A percentile compares a stretch with the other conserved stretches of the same genome.
These are phyloP conservation scores for Nemophila menziesii DNA, from an alignment of 257 asterid genomes.

Conservation along the genomic window DNA sequence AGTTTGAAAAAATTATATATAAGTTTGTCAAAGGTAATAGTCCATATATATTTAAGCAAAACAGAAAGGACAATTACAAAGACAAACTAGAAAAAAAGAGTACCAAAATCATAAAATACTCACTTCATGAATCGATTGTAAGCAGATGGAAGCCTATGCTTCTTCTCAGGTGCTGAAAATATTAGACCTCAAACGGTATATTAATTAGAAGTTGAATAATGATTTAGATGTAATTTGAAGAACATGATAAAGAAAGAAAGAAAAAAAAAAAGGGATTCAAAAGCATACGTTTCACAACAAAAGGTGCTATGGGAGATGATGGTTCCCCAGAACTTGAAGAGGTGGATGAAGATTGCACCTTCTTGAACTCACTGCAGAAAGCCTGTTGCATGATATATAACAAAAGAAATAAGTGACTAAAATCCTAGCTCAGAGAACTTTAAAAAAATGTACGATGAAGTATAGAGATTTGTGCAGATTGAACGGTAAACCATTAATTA, in stretches of 20 bases:
- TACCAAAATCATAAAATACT: conserved; percentile 6
- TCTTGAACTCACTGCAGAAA: conserved; percentile 51
- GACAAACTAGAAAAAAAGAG: not conserved
- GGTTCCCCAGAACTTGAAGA: conserved; percentile 57
- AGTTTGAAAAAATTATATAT: not conserved
- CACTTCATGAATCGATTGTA: conserved; percentile 98
- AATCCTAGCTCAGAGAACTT: not conserved
- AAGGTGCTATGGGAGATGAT: conserved; percentile 65
- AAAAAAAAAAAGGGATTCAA: not conserved
- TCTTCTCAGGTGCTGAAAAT: conserved; percentile 85
- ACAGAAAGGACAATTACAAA: not conserved
- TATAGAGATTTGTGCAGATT: not conserved
- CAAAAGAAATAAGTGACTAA: not conserved
- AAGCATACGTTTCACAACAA: conserved; percentile 73
- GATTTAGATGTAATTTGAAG: not conserved
- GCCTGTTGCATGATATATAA: conserved; percentile 17
- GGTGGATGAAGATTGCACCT: conserved; percentile 48
- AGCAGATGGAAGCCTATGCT: conserved; percentile 96
- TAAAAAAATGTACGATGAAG: not conserved
- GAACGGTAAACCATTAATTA: too few species aligned
- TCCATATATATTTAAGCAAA: not conserved
- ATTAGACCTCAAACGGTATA: not conserved
- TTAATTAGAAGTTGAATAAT: not conserved
- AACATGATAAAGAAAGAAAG: not conserved
- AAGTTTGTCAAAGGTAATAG: too few species aligned